These are phyloP conservation scores for Larix sibirica DNA, from an alignment of 83 land plant species.

Conservation along the genomic window DNA sequence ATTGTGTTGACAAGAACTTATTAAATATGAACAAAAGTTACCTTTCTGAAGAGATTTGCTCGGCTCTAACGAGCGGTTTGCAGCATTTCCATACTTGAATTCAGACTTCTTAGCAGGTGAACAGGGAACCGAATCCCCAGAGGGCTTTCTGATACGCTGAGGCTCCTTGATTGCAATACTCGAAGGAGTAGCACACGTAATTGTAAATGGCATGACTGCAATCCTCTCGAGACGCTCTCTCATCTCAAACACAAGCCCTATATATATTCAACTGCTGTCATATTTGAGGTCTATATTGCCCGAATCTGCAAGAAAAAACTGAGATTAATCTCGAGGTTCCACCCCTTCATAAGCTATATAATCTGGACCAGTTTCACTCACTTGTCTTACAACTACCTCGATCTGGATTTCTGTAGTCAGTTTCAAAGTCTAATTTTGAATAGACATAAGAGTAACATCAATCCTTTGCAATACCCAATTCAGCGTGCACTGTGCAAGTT, in stretches of 20 bases:
- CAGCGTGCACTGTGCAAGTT: neutral
- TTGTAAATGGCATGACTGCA: slow-evolving; percentile 19
- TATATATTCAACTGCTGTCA: neutral
- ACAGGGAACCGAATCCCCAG: slow-evolving; percentile 7
- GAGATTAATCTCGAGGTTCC: neutral
- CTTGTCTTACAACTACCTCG: neutral
- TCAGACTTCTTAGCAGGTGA: neutral
- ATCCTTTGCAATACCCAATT: neutral
- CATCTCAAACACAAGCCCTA: neutral
- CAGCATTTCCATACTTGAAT: slow-evolving; percentile 12
- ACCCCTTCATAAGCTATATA: neutral
- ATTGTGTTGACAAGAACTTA: neutral
- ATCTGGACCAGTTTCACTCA: neutral
- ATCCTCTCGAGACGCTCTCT: slow-evolving; percentile 5
- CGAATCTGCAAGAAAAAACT: neutral
- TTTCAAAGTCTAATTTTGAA: neutral
- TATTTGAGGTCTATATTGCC: too few relatives aligned
- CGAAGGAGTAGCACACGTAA: slow-evolving; percentile 16
- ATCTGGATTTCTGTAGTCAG: neutral
- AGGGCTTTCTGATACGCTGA: slow-evolving; percentile 5
- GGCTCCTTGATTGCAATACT: slow-evolving; percentile 9
- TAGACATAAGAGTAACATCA: neutral
- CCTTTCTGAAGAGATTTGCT: slow-evolving; percentile 11
- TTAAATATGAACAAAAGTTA: neutral
- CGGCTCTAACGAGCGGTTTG: neutral